Base-by-base conservation (phyloP, 2,329 filamentous ascomycete genomes). In the Colletotrichum lini region DNA sequence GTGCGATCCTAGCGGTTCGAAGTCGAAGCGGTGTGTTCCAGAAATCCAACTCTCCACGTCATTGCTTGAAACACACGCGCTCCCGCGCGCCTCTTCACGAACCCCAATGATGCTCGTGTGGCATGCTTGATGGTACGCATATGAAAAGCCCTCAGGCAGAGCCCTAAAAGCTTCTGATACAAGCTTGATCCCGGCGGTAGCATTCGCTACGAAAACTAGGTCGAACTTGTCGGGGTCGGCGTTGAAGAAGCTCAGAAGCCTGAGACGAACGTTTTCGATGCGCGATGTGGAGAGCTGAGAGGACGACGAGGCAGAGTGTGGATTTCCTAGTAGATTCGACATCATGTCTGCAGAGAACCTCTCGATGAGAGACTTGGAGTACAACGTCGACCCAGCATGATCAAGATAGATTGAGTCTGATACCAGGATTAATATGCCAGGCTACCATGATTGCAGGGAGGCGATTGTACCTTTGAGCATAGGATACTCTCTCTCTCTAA, bases 321-420 rank as follows among this genome's bases (percentile, higher is more conserved):
- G 96, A 73, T 98, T 98, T 47, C 95, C 96, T 75, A 95, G 95
- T 0, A 98, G 84, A 76, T 91, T 93, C 4, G 88, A 85, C 35
- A 92, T 91, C 87, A 98, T 92, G 71, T 96, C 93, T n/a, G 83
- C 80, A 10, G 94, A 90, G 81, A 97, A 98, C 30, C 84, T 86
- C 74, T 96, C 92, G 80, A 98, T 91, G 30, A 96, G 82, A 40
- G 93, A 95, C 80, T 93, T 96, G 52, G 94, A 86, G 78, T 93
- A 94, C 1, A 93, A 85, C 0, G 95, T 96, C n/a, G 94, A 94
- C n/a, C 95, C 96, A 0, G 95, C 95, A 92, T 98, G 95, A 77
- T 98, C 96, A 67, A 98, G 91, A 80, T 98, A 98, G 57, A 91
- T 86, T 12, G 90, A 90, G 63, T 88, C 94, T 96, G 65, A n/a